Base-by-base conservation (phyloP, 192 early-diverging fungal genomes). In the Coemansia sp. region DNA sequence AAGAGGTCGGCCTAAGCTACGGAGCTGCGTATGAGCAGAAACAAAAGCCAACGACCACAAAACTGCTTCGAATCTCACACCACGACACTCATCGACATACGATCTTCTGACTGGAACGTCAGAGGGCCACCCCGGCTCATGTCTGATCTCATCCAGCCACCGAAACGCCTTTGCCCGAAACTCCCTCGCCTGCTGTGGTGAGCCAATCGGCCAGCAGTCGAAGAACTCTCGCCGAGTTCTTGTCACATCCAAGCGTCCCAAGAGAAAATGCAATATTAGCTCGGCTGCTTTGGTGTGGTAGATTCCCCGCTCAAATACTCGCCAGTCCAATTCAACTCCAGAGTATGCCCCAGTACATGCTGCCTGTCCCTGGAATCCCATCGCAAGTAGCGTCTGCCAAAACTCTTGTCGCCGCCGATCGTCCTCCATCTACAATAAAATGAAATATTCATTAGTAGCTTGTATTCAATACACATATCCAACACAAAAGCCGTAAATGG, bases 121-220 rank as follows among this genome's bases (percentile, higher is more conserved):
- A 5, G 22, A 8, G 1, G 81, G 78, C 80, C 81, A 80, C 52
- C 27, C 42, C 8, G 20, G 2, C 6, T 52, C 49, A 22, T 22
- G 49, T 24, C 49, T 20, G n/a, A 52, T 9, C 20, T 88, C 82
- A 47, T 90, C 89, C 7, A 90, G 72, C 87, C 87, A 87, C 49
- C 86, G 86, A 63, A 87, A 89, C 34, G 77, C 80, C 34, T 82
- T 73, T 15, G 85, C 75, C 20, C 89, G 82, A 51, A 90, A 89
- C 24, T 88, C 87, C 12, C 87, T 72, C 3, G 87, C 83, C 43
- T 89, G 85, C 27, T 76, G 74, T 24, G 85, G 77, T 57, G 87
- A 87, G 43, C 79, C 73, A 10, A 88, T 79, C 12, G 88, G 88
- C 86, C 87, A 90, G 70, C 85, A 86, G 59, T 80, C 85, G 51